phyloP scores from a whole-genome alignment of 2,329 filamentous ascomycete genomes.

The Pseudopithomyces maydicus region DNA sequence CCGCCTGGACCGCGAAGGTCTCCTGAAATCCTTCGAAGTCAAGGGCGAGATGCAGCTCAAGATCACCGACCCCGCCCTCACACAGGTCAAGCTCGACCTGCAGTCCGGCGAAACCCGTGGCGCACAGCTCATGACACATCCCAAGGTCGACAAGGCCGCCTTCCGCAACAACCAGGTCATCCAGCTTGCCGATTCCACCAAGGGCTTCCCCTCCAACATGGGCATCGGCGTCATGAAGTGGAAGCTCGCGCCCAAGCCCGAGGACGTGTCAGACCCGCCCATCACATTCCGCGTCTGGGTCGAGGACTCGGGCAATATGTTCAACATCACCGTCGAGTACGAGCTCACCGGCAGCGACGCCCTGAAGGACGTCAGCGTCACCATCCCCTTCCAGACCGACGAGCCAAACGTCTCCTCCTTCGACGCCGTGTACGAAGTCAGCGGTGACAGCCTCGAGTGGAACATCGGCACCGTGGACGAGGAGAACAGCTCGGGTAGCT shows the following conservation, averaged over 20 bases:
- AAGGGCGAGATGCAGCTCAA: slow-evolving; percentile 91
- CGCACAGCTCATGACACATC: slow-evolving; percentile 92
- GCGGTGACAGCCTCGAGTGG: slow-evolving; percentile 93
- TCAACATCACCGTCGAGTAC: slow-evolving; percentile 93
- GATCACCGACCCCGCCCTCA: slow-evolving; percentile 85
- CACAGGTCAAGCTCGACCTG: slow-evolving; percentile 87
- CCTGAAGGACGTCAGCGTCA: slow-evolving; percentile 82
- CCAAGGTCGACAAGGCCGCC: slow-evolving; percentile 88
- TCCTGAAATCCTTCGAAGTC: slow-evolving; percentile 82
- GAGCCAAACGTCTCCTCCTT: slow-evolving; percentile 92
- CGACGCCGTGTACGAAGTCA: slow-evolving; percentile 92
- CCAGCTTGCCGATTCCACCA: slow-evolving; percentile 84
- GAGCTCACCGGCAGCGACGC: slow-evolving; percentile 82
- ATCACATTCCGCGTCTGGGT: slow-evolving; percentile 99
- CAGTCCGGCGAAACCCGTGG: slow-evolving; percentile 77
- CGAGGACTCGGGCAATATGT: slow-evolving; percentile 82
- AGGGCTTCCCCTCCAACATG: slow-evolving; percentile 94
- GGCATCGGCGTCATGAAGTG: slow-evolving; percentile 91
- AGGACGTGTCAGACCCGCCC: slow-evolving; percentile 80
- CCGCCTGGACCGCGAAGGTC: slow-evolving; percentile 84
- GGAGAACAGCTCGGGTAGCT: slow-evolving; percentile 80
- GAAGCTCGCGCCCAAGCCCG: slow-evolving; percentile 81
- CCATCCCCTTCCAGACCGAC: slow-evolving; percentile 82
- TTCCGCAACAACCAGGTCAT: slow-evolving; percentile 85
- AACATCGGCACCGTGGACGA: slow-evolving; percentile 84